Evolutionary conservation across 805 yeast species (phyloP).

Genomic region (Cyberlindnera saturnus): DNA sequence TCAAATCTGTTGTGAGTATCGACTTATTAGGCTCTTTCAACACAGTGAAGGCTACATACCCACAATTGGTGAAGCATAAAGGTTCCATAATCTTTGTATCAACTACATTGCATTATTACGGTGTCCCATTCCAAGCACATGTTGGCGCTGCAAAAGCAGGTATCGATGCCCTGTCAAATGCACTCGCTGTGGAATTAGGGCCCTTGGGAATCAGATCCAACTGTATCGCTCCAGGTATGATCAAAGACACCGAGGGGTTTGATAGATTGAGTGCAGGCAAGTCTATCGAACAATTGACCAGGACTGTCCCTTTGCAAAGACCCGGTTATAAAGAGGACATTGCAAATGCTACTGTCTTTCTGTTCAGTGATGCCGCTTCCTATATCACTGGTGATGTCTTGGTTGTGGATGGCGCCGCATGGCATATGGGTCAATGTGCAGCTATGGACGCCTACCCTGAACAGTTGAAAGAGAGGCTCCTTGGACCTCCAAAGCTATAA

Average conservation of each 20-base stretch:
- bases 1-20: constrained; percentile 79
- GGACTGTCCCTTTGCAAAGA: constrained; percentile 52
- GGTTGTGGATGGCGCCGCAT: constrained; percentile 86
- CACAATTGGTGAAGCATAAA: constrained; percentile 54
- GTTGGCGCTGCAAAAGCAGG: constrained; percentile 97
- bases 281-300: constrained; percentile 32
- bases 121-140: constrained; percentile 83
- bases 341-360: constrained; percentile 79
- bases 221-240: constrained; percentile 89
- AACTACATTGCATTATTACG: constrained; percentile 86
- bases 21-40: constrained; percentile 87
- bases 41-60: constrained; percentile 77
- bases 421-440: constrained; percentile 64
- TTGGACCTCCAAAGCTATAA: constrained; percentile 32
- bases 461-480: constrained; percentile 25
- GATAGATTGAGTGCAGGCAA: constrained; percentile 48
- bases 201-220: constrained; percentile 82
- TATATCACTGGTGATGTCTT: constrained; percentile 73
- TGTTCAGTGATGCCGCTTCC: constrained; percentile 77
- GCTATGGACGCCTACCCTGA: constrained; percentile 34
- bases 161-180: constrained; percentile 77
- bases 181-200: constrained; percentile 86
- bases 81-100: constrained; percentile 77
- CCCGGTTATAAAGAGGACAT: constrained; percentile 71
- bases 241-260: constrained; percentile 82